Conservation (phyloP, 2,329 filamentous ascomycete genomes). For the Ascocoryne sarcoides region DNA sequence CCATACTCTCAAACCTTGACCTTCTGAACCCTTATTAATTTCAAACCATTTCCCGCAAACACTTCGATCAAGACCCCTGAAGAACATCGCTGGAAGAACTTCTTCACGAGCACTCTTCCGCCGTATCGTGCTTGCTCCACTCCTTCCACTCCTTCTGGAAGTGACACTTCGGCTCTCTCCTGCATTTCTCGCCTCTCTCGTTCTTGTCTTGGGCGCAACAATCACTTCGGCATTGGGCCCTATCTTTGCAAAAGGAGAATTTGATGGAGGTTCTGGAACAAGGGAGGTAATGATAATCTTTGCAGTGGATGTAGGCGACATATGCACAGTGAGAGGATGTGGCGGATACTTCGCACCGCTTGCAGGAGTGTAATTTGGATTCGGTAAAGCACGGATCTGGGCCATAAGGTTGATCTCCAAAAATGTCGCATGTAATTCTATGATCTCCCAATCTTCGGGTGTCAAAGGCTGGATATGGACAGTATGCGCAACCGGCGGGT, state of each 20-base stretch:
- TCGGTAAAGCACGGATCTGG: conserved; percentile 88
- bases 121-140: conserved; percentile 61
- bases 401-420: conserved; percentile 87
- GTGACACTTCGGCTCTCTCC: conserved; percentile 74
- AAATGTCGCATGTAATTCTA: conserved; percentile 93
- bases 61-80: conserved; percentile 67
- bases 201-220: conserved; percentile 83
- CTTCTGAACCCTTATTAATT: conserved; percentile 44
- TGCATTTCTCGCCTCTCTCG: conserved; percentile 56
- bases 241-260: conserved; percentile 80
- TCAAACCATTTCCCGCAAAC: conserved; percentile 70
- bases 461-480: conserved; percentile 96
- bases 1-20: conserved; percentile 66
- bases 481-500: conserved; percentile 84
- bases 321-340: conserved; percentile 82
- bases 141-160: conserved; percentile 68
- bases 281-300: conserved; percentile 81
- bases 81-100: conserved; percentile 59
- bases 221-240: conserved; percentile 93
- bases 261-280: conserved; percentile 60
- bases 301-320: conserved; percentile 91
- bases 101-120: conserved; percentile 55
- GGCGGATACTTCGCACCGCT: conserved; percentile 43
- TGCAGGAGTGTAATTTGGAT: conserved; percentile 57
- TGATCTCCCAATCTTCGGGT: conserved; percentile 96